Evolutionary conservation across 345 rosid genomes (phyloP), one percentile per base, ranked within the genome.

Genomic region (Combretum micranthum): DNA sequence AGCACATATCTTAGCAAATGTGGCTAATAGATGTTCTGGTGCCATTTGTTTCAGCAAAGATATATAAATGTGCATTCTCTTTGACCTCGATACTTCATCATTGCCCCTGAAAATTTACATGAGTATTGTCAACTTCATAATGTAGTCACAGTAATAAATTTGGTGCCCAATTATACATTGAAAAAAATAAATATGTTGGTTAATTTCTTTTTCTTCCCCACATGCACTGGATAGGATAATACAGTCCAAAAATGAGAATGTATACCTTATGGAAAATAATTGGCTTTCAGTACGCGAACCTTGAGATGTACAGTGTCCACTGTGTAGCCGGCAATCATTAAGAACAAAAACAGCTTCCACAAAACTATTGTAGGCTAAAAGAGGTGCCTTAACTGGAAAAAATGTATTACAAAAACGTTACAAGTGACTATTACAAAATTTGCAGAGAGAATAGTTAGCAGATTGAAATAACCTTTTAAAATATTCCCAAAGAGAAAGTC

Each of bases 21-120:
- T 86, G 43, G 97, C 98, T 67, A 92, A 65, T 32, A 88, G 85
- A 69, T 89, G 98, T 72, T 88, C 96, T 16, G 98, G 94, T 50
- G 94, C 94, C 98, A 92, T 92, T 83, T 89, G 96, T 67, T 84
- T 89, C 65, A 92, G 80, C 75, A 92, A 68, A 46, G 89, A 81
- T 56, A 73, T 55, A 62, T 88, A 89, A 45, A 89, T 80, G 50
- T 68, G 91, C 99, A 88, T 89, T 61, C 99, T 80, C 66, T 85
- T 93, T 44, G 96, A 77, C 73, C 84, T 82, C 26, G 91, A 70
- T 45, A 44, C 71, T 70, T 86, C 94, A 54, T 89, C 86, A 53
- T 70, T 80, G 48, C 97, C 98, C 80, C 97, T 92, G 80, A 44
- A 65, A 68, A 60, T 54, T 43, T 60, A 59, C 51, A 32, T 7